Evolutionary conservation across 805 yeast genomes (phyloP).

Genomic region (Myxozyma geophila): DNA sequence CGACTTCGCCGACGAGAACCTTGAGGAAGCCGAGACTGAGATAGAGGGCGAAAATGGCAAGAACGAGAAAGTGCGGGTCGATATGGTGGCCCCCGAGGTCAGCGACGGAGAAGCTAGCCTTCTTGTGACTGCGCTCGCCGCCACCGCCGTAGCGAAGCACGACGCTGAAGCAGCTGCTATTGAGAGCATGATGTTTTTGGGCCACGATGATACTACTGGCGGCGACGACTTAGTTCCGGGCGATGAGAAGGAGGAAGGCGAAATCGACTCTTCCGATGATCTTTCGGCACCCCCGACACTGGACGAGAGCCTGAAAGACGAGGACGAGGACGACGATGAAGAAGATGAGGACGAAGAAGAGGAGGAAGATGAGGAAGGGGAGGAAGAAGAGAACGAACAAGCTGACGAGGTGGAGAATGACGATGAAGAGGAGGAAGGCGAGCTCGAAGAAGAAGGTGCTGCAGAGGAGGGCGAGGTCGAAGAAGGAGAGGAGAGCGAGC

Average conservation of each 20-base stretch:
- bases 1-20: conserved; percentile 23
- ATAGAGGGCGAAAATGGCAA: conserved; percentile 30
- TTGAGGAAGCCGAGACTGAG: conserved; percentile 37
- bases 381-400: conserved; percentile 7
- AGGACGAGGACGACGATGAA: conserved; percentile 13
- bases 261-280: conserved; percentile 21
- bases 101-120: background rate
- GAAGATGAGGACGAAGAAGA: conserved; percentile 16
- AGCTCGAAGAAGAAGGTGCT: background rate
- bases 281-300: conserved; percentile 18
- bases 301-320: conserved; percentile 10
- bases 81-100: background rate
- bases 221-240: conserved; percentile 2
- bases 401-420: conserved; percentile 5
- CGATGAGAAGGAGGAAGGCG: conserved; percentile 29
- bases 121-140: conserved; percentile 1
- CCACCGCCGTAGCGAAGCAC: conserved; percentile 3
- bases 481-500: conserved; percentile 2
- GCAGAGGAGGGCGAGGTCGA: conserved; percentile 4
- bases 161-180: conserved; percentile 17
- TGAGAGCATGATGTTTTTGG: conserved; percentile 15
- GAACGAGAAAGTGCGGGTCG: background rate
- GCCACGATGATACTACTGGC: background rate
- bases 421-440: conserved; percentile 7
- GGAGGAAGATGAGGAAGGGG: conserved; percentile 8